phyloP scores from a whole-genome alignment of 768 basidiomycete genomes.

The Terana coerulea region DNA sequence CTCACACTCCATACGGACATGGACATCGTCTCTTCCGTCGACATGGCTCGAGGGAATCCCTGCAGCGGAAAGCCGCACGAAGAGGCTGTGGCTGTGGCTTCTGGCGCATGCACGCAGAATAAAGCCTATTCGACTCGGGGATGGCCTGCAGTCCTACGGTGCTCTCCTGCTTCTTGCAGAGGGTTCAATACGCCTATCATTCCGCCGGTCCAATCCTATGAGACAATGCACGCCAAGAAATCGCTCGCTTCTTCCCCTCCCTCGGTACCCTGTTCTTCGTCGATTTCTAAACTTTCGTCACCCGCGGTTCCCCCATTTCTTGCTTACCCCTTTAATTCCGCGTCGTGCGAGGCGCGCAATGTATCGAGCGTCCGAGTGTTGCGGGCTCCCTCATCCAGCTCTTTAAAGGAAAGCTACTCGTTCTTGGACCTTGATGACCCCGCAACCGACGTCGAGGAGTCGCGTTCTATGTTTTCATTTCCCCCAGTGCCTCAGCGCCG shows the following conservation, averaged over 20 bases:
- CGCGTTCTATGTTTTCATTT: neutral
- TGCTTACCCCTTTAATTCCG: slow-evolving; percentile 10
- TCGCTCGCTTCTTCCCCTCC: neutral
- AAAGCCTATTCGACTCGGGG: neutral
- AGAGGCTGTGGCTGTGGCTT: neutral
- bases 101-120: neutral
- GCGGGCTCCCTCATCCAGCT: neutral
- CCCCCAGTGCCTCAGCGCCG: neutral
- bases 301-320: neutral
- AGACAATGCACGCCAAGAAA: neutral
- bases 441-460: neutral
- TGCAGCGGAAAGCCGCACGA: slow-evolving; percentile 1
- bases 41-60: too few relatives aligned
- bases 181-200: neutral
- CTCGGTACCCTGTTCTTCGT: neutral
- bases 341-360: neutral
- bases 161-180: neutral
- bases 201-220: neutral
- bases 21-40: neutral
- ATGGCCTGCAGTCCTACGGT: neutral
- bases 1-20: neutral
- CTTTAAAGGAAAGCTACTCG: neutral
- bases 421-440: neutral
- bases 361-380: neutral
- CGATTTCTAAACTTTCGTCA: slow-evolving; percentile 1